phyloP scores from a whole-genome alignment of 768 basidiomycete genomes.

The Dictyophora rubrovolvata region DNA sequence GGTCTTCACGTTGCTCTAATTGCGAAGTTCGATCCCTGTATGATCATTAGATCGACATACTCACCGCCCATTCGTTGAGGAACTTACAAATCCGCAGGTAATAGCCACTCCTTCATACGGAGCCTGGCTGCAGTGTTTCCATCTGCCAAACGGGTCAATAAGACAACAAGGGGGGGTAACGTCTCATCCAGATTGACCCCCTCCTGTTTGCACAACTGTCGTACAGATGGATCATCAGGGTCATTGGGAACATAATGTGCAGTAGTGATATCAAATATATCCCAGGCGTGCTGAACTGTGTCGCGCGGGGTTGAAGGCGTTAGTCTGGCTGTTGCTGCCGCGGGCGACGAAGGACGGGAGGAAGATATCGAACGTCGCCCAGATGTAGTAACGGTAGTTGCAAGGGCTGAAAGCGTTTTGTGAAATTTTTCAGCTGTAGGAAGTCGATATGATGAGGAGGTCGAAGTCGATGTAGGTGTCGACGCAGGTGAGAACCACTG shows the following conservation, averaged over 20 bases:
- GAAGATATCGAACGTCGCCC: constrained; percentile 34
- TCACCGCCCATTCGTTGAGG: neutral
- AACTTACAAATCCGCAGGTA: constrained; percentile 57
- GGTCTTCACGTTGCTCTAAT: constrained; percentile 61
- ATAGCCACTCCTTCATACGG: constrained; percentile 54
- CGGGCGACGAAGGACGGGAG: constrained; percentile 37
- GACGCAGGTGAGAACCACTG: constrained; percentile 48
- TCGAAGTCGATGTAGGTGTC: constrained; percentile 21
- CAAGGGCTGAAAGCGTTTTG: constrained; percentile 19
- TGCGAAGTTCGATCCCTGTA: constrained; percentile 60
- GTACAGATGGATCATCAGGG: constrained; percentile 53
- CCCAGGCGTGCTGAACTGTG: constrained; percentile 48
- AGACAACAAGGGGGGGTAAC: constrained; percentile 63
- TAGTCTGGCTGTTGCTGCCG: constrained; percentile 20
- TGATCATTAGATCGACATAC: neutral
- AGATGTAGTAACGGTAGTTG: constrained; percentile 35
- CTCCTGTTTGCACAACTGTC: constrained; percentile 40
- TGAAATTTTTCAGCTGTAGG: constrained; percentile 21
- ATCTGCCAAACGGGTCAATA: constrained; percentile 61
- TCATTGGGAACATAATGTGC: constrained; percentile 63
- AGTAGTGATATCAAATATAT: constrained; percentile 52
- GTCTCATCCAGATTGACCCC: constrained; percentile 64
- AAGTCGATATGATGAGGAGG: constrained; percentile 22
- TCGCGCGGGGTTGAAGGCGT: constrained; percentile 28
- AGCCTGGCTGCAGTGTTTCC: constrained; percentile 49